Evolutionary conservation across 306 rosid species (phyloP), one percentile per base, ranked within the genome.

Genomic region (Malus fusca): DNA sequence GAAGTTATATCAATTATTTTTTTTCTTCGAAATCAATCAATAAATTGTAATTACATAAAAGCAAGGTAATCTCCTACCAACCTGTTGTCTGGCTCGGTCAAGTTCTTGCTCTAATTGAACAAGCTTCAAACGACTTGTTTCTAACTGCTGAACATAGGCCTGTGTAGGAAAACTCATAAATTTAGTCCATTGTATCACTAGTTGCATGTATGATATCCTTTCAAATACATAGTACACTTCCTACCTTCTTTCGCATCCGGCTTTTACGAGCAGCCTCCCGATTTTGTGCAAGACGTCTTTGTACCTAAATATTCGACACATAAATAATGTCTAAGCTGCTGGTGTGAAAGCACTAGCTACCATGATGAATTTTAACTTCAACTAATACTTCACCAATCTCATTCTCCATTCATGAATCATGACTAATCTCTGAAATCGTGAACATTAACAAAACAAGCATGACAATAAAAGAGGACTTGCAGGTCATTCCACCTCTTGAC

Each of bases 251-350:
- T 75, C 96, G 80, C 79, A 91, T 73, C 52, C 98, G 96, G 63
- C 98, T 94, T 87, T 92, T 94, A 62, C 97, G 96, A 82, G 98
- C 98, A 78, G 98, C 98, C 92, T 92, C 98, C 66, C 98, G 89
- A 79, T 94, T 94, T 83, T 94, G 98, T 37, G 98, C 98, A 42
- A 90, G 98, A 55, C 98, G 90, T 80, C 98, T 89, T 82, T 88
- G 96, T 44, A 84, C 84, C 98, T 94, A 90, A 85, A 81, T 40
- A 78, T 82, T 76, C 25, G 71, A 71, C 51, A 78, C 33, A 83
- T 30, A 79, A 71, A 69, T 3, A 1, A 7, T 25, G 23, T 22
- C 76, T 69, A 53, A 56, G 69, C 68, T 40, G 18, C 64, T 43
- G 31, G 37, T 53, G 64, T 11, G 5, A 56, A 4, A 62, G 25